Conservation (phyloP, 495 filamentous ascomycete species). For the Daldinia concentrica region DNA sequence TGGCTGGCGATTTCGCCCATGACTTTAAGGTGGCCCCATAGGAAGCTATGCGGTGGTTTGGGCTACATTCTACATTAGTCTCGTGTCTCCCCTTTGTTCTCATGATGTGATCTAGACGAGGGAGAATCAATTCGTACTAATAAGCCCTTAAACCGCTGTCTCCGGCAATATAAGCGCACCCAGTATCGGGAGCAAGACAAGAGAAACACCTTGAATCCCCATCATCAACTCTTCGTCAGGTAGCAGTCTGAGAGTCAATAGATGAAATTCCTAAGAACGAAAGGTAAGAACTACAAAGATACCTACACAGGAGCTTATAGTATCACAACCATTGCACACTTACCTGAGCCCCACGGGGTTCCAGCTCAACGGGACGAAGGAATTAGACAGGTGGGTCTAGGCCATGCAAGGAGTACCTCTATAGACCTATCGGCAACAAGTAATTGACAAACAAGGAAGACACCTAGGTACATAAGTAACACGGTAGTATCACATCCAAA, state of each 20-base stretch:
- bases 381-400: no score
- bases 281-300: background rate
- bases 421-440: no score
- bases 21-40: background rate
- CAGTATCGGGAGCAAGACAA: background rate
- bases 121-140: background rate
- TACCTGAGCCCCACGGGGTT: no score
- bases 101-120: background rate
- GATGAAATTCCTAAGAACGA: background rate
- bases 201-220: background rate
- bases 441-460: no score
- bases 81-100: background rate
- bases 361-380: no score
- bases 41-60: background rate
- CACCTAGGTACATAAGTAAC: no score
- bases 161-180: constrained; percentile 15
- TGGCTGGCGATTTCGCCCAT: background rate
- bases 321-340: background rate
- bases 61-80: background rate
- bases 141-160: background rate
- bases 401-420: no score
- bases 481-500: no score
- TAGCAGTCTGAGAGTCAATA: background rate
- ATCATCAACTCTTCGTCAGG: background rate
- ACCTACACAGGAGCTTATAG: no score